phyloP scores from a whole-genome alignment of 306 rosid species.

The Quercus rubra region DNA sequence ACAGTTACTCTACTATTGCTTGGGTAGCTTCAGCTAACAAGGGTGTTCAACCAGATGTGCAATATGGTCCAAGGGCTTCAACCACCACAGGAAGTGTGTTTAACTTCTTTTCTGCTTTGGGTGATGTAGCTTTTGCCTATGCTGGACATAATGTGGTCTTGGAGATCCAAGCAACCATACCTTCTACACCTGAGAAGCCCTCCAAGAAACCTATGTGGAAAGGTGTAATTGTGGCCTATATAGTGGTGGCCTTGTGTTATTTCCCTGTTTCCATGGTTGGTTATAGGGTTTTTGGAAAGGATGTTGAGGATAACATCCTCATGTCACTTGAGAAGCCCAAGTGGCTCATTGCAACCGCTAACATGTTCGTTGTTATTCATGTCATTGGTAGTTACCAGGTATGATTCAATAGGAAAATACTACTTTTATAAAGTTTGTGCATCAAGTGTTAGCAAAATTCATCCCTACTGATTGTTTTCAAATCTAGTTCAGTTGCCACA shows the following conservation, averaged over 20 bases:
- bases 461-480: not conserved
- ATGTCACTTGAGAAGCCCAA: conserved; percentile 30
- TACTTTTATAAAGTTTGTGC: not conserved
- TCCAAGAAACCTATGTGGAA: conserved; percentile 44
- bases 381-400: conserved; percentile 50
- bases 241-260: conserved; percentile 41
- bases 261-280: conserved; percentile 37
- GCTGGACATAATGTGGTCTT: conserved; percentile 43
- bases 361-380: conserved; percentile 39
- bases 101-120: conserved; percentile 33
- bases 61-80: conserved; percentile 23
- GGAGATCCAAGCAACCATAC: conserved; percentile 48
- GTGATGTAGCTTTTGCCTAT: conserved; percentile 43
- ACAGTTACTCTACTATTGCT: conserved; percentile 43
- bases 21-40: conserved; percentile 37
- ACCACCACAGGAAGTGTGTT: conserved; percentile 25
- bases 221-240: conserved; percentile 27
- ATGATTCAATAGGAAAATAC: not conserved
- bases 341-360: conserved; percentile 33
- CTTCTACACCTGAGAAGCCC: conserved; percentile 36
- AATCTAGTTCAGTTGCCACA: not conserved
- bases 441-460: not conserved
- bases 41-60: conserved; percentile 24
- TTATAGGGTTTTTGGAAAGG: conserved; percentile 36
- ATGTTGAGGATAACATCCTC: conserved; percentile 36